These are phyloP conservation scores for Penicillium pancosmium DNA, from an alignment of 495 filamentous ascomycete genomes.

Conservation along the genomic window DNA sequence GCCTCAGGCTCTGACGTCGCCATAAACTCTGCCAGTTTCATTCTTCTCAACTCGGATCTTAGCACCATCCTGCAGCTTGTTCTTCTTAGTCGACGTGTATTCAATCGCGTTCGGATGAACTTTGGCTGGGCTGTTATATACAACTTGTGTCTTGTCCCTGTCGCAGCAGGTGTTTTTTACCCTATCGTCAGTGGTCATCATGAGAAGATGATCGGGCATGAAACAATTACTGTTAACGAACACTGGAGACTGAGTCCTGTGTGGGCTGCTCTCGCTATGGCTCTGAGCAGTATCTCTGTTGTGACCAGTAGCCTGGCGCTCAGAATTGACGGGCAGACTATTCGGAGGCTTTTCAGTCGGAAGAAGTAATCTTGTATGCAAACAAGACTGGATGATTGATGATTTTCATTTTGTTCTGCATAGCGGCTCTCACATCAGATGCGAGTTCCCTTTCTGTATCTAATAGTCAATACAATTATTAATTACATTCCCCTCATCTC, in stretches of 20 bases:
- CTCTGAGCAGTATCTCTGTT: conserved; percentile 80
- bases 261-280: conserved; percentile 88
- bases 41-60: conserved; percentile 77
- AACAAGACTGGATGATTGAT: conserved; percentile 2
- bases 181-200: conserved; percentile 58
- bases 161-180: conserved; percentile 83
- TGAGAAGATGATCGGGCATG: conserved; percentile 37
- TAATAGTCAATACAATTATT: background rate
- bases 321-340: conserved; percentile 42
- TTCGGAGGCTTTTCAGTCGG: conserved; percentile 27
- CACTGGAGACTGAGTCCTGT: conserved; percentile 70
- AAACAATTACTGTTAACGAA: conserved; percentile 30
- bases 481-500: conserved; percentile 8
- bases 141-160: conserved; percentile 75
- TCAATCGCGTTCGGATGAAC: conserved; percentile 80
- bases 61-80: conserved; percentile 71
- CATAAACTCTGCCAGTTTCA: conserved; percentile 78
- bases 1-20: conserved; percentile 85
- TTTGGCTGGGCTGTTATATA: conserved; percentile 91
- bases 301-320: conserved; percentile 72
- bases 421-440: background rate
- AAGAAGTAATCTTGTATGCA: conserved; percentile 11
- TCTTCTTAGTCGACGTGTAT: conserved; percentile 69
- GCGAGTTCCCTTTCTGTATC: background rate
- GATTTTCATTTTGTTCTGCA: conserved; percentile 1